These are phyloP conservation scores for Trichophyton simii DNA, from an alignment of 2,329 filamentous ascomycete genomes.

Conservation along the genomic window DNA sequence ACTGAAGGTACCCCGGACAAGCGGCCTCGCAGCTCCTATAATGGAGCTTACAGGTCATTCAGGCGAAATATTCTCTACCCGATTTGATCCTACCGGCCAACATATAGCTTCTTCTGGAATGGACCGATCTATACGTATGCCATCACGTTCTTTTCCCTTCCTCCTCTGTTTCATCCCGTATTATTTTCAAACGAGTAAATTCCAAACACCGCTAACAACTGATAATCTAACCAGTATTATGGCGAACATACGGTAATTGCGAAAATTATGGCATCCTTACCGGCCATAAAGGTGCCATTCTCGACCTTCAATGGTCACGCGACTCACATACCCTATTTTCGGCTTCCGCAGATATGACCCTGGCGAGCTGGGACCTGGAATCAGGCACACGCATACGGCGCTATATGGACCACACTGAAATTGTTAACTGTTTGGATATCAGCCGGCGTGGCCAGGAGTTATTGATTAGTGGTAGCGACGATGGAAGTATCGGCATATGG, in stretches of 20 bases:
- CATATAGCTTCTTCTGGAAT: slow-evolving; percentile 89
- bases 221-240: slow-evolving; percentile 53
- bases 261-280: slow-evolving; percentile 85
- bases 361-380: slow-evolving; percentile 90
- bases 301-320: slow-evolving; percentile 93
- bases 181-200: neutral
- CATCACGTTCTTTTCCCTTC: neutral
- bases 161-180: neutral
- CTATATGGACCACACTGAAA: slow-evolving; percentile 85
- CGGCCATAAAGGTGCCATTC: slow-evolving; percentile 79
- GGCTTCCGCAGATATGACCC: slow-evolving; percentile 81
- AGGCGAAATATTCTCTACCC: slow-evolving; percentile 79
- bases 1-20: slow-evolving; percentile 60
- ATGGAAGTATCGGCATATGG: slow-evolving; percentile 90
- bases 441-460: slow-evolving; percentile 83
- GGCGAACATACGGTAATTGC: slow-evolving; percentile 84
- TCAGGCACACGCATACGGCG: slow-evolving; percentile 83
- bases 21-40: slow-evolving; percentile 72
- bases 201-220: neutral
- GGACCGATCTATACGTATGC: slow-evolving; percentile 77
- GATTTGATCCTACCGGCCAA: slow-evolving; percentile 79
- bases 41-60: slow-evolving; percentile 69
- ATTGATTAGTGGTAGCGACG: slow-evolving; percentile 81
- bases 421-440: slow-evolving; percentile 86
- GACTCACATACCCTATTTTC: slow-evolving; percentile 86